Base-by-base conservation (phyloP, 2,329 filamentous ascomycete genomes). In the Grosmannia penicillata region DNA sequence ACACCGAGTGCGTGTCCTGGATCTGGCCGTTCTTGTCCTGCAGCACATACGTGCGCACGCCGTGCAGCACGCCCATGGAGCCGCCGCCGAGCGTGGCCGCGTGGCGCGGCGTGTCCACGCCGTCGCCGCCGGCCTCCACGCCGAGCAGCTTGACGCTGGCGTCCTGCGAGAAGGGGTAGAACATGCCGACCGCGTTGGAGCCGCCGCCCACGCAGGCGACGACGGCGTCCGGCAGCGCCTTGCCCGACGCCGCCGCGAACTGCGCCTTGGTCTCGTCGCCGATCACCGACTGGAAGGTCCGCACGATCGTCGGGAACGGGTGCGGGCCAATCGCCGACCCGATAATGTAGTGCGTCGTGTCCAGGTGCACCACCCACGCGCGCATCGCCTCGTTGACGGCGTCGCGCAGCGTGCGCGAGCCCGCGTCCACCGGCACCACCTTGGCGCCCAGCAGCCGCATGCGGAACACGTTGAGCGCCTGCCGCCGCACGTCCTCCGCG, bases 331-430 rank as follows among this genome's bases (percentile, higher is more conserved):
- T 98, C 32, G 91, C 91, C 14, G 86, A 95, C 40, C 91, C 91
- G 51, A 98, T 93, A 51, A 96, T 91, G 66, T 96, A 98, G 68
- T 98, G 91, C 0, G 91, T 96, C 15, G 84, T 93, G 51, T 87
- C 78, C 14, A 98, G 81, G 49, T 87, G 73, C 40, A 87, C 82
- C 15, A 98, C 87, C 91, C 91, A 98, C 45, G 83, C 78, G 33
- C 91, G 82, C 53, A 98, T 65, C 17, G 91, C 87, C 62, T 98
- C 89, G 63, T 96, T 96, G 61, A 96, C 89, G 4, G 89, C 82
- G 52, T 89, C 82, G 42, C 82, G 78, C 23, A 87, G 74, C 4
- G 82, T 89, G 51, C 77, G 75, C 50, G 81, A 85, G 39, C 91
- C 91, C 33, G 87, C 83, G 56, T 95, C 86, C 33, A 98, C 91